phyloP scores from a whole-genome alignment of 257 asterid species.

The Solanum sejunctum region DNA sequence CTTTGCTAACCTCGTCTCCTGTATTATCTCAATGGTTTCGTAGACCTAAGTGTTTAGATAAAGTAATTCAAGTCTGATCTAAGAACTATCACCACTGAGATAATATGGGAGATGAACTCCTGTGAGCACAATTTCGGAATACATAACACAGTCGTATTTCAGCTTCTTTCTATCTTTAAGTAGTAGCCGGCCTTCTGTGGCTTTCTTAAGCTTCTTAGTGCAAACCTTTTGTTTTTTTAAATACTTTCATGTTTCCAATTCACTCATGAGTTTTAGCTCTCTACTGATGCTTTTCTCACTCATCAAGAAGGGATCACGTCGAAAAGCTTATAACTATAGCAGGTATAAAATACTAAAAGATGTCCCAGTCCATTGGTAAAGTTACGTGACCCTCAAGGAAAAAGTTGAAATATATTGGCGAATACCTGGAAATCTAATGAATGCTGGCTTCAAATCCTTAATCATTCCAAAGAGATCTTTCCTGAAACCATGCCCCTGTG shows the following conservation, averaged over 20 bases:
- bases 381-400: background rate
- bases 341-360: background rate
- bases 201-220: background rate
- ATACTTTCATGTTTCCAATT: background rate
- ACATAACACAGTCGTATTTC: background rate
- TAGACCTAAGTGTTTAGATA: background rate
- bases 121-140: background rate
- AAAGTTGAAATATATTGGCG: background rate
- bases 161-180: background rate
- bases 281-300: background rate
- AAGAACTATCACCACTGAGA: background rate
- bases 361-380: background rate
- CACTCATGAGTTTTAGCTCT: background rate
- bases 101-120: background rate
- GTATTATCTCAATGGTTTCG: background rate
- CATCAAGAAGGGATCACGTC: background rate
- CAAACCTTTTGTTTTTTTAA: background rate
- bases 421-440: slow-evolving; percentile 89
- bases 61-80: background rate
- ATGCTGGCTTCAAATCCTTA: slow-evolving; percentile 62
- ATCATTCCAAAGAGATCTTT: slow-evolving; percentile 74
- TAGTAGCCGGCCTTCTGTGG: background rate
- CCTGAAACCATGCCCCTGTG: slow-evolving; percentile 93
- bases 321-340: background rate
- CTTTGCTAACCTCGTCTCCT: background rate